Evolutionary conservation across 1,139 yeast genomes (phyloP).

Genomic region (Barnettozyma hawaiiensis): DNA sequence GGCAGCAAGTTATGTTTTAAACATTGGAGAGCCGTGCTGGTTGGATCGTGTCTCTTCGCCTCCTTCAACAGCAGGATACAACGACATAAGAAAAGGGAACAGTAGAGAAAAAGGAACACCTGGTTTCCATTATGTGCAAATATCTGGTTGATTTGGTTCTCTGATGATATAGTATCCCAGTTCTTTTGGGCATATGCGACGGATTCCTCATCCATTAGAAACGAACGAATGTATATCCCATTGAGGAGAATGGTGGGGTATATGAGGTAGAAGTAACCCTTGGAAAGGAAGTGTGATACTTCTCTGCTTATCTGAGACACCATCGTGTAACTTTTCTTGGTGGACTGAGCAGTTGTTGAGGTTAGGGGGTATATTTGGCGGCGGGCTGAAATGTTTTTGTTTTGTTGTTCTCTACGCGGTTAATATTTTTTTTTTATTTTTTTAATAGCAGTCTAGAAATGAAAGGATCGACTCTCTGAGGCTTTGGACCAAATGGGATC

Average conservation of each 20-base stretch:
- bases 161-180: constrained; percentile 19
- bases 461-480: too few species aligned
- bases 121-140: constrained; percentile 34
- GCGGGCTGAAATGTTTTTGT: too few species aligned
- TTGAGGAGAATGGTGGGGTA: constrained; percentile 14
- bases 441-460: too few species aligned
- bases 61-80: background rate
- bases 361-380: too few species aligned
- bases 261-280: constrained; percentile 7
- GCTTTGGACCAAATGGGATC: too few species aligned
- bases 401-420: too few species aligned
- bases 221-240: constrained; percentile 7
- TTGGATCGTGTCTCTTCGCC: background rate
- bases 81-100: constrained; percentile 9
- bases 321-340: background rate
- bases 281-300: constrained; percentile 5
- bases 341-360: background rate
- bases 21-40: background rate
- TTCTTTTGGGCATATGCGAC: background rate
- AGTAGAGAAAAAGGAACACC: constrained; percentile 28
- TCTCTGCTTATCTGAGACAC: constrained; percentile 1
- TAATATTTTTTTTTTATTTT: too few species aligned
- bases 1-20: background rate
- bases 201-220: background rate
- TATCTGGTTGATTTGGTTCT: constrained; percentile 28